phyloP scores from a whole-genome alignment of 768 basidiomycete species.

The Lentinula guzmanii region DNA sequence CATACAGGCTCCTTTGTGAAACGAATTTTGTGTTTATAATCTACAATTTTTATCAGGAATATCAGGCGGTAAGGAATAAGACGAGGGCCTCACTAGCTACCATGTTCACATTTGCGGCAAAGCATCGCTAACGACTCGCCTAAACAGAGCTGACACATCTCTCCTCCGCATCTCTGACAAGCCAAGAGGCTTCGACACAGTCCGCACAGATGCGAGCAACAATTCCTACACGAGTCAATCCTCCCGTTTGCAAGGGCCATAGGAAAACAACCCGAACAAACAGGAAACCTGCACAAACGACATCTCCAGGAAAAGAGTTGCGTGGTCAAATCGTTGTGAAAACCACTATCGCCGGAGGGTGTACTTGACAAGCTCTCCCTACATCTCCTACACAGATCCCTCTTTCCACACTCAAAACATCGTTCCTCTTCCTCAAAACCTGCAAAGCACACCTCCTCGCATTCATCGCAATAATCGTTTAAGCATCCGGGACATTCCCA shows the following conservation, averaged over 20 bases:
- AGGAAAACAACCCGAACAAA: not conserved
- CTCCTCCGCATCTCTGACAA: constrained; percentile 2
- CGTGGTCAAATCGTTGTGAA: not conserved
- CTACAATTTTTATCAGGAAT: too few species aligned
- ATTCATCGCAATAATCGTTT: constrained; percentile 6
- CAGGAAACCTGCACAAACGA: not conserved
- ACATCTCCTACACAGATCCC: constrained; percentile 3
- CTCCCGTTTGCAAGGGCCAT: not conserved
- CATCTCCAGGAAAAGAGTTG: constrained; percentile 5
- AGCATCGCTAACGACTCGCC: constrained; percentile 1
- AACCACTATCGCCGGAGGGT: not conserved
- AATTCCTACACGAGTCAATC: constrained; percentile 1
- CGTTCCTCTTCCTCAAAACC: not conserved
- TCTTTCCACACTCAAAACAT: constrained; percentile 3
- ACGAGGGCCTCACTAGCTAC: not conserved
- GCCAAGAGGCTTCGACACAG: constrained; percentile 1
- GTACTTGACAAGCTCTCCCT: not conserved
- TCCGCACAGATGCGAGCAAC: not conserved
- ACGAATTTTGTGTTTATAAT: too few species aligned
- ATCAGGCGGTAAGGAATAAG: too few species aligned
- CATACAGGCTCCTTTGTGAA: too few species aligned
- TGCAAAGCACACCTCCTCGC: not conserved
- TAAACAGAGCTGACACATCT: constrained; percentile 6
- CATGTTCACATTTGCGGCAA: constrained; percentile 4
- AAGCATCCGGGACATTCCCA: constrained; percentile 7